Base-by-base conservation (phyloP, 2,329 filamentous ascomycete genomes). In the Leptographium lundbergii region DNA sequence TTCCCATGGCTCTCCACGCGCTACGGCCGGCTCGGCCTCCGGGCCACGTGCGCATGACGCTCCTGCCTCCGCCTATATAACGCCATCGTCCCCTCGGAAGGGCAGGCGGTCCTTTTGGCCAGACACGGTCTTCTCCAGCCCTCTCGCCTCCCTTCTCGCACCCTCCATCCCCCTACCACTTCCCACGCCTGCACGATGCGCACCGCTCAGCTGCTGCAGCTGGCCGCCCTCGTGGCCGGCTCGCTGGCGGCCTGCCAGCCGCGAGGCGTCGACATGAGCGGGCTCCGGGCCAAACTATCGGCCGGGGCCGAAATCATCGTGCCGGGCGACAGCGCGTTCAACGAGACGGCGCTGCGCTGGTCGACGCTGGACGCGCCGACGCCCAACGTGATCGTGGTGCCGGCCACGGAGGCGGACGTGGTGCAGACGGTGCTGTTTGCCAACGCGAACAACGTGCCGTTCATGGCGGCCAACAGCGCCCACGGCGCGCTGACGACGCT, bases 401-500 rank as follows among this genome's bases (percentile, higher is more conserved):
- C 77, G 1, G 71, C 69, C 2, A 74, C 70, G 0, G 77, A 78
- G 63, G 64, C 74, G 7, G 79, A 81, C 61, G 77, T 81, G 24
- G 71, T 70, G 0, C 69, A 75, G 61, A 79, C 59, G 4, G 78
- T 56, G 1, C 6, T 10, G n/a, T 48, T 11, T 60, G 79, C 80
- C 50, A 78, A 76, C 62, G 64, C 70, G 45, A 67, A 73, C 53
- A 64, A 70, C 1, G 59, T 80, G 2, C 77, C 79, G 0, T 81
- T 83, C 61, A 73, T 84, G 2, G 74, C 78, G 0, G 75, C 72
- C 65, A 80, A 78, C 64, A 77, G 77, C 17, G 73, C 70, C 2
- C 81, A 84, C 60, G 81, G 79, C 4, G 70, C 75, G 3, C 70
- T 78, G 53, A 77, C 71, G 48, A 78, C 76, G 0, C 63, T 82